Base-by-base conservation (phyloP, 495 filamentous ascomycete species). In the Terfezia boudieri region DNA sequence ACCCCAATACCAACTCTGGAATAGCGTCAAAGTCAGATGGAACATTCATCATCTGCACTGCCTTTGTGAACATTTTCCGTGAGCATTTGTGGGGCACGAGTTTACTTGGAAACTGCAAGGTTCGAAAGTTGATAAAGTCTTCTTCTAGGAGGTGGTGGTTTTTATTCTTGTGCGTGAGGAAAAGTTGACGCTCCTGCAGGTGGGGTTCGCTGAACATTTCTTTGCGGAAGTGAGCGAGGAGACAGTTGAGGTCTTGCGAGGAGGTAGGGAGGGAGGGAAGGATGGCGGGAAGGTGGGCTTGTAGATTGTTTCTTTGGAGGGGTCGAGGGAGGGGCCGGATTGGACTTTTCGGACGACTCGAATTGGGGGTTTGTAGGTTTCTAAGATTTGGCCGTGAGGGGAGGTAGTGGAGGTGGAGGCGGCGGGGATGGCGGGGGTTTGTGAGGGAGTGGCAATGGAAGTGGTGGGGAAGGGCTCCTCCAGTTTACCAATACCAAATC, bases 171-270 rank as follows among this genome's bases (percentile, higher is more conserved):
- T 71, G 76, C 54, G 83, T 68, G 50, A 73, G 71, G 51, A 71
- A 71, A 59, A 70, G 71, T 59, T 83, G 79, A 2, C 67, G 68
- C 11, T 56, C 51, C n/a, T 68, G 60, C 3, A 88, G 75, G 59
- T 77, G 76, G 8, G 67, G 59, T 1, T 81, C 80, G 12, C 85
- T 71, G 66, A 88, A 77, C 62, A 82, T 68, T 50, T 79, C 71
- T 55, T 73, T 60, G 56, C 79, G 78, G 66, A 82, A 74, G 14
- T 61, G 53, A 2, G 49, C 9, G 23, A 72, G 60, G 32, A 70
- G 64, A 41, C 66, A 56, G 57, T 79, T 68, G 54, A 81, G 67
- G 59, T 78, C 68, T 37, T 67, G 56, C 53, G 71, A 71, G 36
- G 71, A 71, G n/a, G 71, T 73, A 14, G 69, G 60, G 4, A n/a